A percentile compares a stretch with the other conserved stretches of the same genome.
Conservation (phyloP, 1,139 yeast species). For the Oligophagozyma castellii region DNA sequence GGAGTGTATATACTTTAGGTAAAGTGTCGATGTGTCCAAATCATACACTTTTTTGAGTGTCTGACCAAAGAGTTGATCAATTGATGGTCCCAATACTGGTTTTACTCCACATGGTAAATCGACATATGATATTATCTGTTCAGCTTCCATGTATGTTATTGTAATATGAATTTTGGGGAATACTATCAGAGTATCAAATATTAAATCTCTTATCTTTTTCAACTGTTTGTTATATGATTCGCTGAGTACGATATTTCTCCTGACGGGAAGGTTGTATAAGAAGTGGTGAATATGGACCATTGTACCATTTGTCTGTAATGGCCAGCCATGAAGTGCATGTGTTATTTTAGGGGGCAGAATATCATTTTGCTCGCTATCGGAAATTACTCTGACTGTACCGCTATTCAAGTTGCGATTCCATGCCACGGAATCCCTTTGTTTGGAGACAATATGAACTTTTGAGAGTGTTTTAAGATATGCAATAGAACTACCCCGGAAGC, state of each 20-base stretch:
- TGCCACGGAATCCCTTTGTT: constrained; percentile 14
- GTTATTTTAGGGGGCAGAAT: too few relatives aligned
- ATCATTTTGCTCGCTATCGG: too few relatives aligned
- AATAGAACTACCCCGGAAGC: constrained; percentile 37
- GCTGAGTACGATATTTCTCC: constrained; percentile 26
- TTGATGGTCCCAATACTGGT: not conserved
- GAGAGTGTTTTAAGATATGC: constrained; percentile 28
- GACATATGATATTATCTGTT: not conserved
- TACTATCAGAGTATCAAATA: constrained; percentile 27
- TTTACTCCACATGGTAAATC: not conserved
- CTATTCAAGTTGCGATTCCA: not conserved
- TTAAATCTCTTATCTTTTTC: constrained; percentile 25
- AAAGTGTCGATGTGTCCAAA: not conserved
- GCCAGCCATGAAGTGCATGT: constrained; percentile 1
- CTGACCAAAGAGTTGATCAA: too few relatives aligned
- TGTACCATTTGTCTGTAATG: constrained; percentile 33
- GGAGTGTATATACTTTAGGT: not conserved
- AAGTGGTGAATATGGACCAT: constrained; percentile 33
- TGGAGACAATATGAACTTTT: constrained; percentile 28
- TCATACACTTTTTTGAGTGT: not conserved
- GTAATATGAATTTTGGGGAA: constrained; percentile 18
- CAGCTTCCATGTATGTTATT: not conserved
- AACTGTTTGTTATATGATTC: constrained; percentile 19
- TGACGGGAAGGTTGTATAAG: constrained; percentile 45
- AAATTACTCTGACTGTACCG: too few relatives aligned